These are phyloP conservation scores for Ogataea paradorogensis DNA, from an alignment of 805 yeast genomes.

Conservation along the genomic window DNA sequence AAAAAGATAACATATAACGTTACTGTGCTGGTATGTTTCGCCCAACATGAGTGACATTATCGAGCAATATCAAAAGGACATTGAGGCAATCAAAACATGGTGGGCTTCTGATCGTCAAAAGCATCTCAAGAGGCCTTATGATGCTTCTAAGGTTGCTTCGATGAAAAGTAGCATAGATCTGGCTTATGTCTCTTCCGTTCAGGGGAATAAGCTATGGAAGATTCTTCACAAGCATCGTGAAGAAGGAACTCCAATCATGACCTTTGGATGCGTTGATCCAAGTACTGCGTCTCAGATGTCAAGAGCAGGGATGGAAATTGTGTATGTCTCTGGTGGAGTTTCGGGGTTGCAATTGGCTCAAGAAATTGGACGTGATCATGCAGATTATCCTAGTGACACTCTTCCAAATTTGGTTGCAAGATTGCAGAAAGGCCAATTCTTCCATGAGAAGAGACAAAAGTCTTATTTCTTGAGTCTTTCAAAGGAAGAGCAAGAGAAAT, in stretches of 20 bases:
- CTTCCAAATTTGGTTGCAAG: conserved; percentile 67
- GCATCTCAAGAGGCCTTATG: conserved; percentile 49
- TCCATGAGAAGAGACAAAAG: conserved; percentile 47
- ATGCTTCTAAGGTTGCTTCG: conserved; percentile 49
- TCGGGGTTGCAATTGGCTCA: conserved; percentile 56
- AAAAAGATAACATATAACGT: conserved; percentile 3
- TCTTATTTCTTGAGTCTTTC: conserved; percentile 13
- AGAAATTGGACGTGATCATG: conserved; percentile 65
- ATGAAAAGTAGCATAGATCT: conserved; percentile 48
- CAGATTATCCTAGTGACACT: conserved; percentile 67
- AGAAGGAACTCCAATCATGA: conserved; percentile 47
- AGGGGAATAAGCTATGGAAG: conserved; percentile 50
- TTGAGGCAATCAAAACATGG: conserved; percentile 42
- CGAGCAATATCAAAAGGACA: conserved; percentile 12
- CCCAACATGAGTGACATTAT: not conserved
- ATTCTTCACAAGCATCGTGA: conserved; percentile 40
- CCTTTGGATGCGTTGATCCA: conserved; percentile 62
- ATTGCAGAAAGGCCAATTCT: conserved; percentile 53
- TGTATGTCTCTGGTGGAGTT: conserved; percentile 63
- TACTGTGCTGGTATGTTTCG: not conserved
- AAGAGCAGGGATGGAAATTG: conserved; percentile 45
- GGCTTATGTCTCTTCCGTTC: conserved; percentile 46
- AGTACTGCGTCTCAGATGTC: conserved; percentile 59
- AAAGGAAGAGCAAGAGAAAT: conserved; percentile 17
- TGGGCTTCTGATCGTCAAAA: conserved; percentile 47